These are phyloP conservation scores for Coemansia sp. DNA, from an alignment of 192 early-diverging fungal genomes.

Conservation along the genomic window DNA sequence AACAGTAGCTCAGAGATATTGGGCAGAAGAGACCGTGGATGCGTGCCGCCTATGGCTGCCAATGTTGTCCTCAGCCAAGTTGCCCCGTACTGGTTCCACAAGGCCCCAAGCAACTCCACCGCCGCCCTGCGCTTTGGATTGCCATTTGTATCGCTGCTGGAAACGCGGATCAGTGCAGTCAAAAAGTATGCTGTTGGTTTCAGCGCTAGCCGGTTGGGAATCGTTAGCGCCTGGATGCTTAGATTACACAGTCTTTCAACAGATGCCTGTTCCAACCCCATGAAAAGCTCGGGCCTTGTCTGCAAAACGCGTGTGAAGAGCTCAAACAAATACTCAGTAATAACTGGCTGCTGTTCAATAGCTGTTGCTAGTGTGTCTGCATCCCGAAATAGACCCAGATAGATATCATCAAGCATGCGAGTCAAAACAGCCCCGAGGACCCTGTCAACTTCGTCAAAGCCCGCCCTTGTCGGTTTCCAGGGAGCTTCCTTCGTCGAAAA, in stretches of 20 bases:
- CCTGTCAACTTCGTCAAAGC: conserved; percentile 15
- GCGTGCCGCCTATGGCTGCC: conserved; percentile 43
- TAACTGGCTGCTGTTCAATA: conserved; percentile 48
- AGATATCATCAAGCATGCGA: conserved; percentile 31
- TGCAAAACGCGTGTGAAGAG: conserved; percentile 39
- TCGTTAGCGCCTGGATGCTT: conserved; percentile 39
- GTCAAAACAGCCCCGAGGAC: conserved; percentile 33
- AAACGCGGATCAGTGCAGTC: conserved; percentile 34
- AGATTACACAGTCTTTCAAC: conserved; percentile 34
- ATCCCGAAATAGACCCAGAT: conserved; percentile 27
- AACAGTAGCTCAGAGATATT: conserved; percentile 47
- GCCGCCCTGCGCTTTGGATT: neutral
- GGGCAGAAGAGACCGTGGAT: conserved; percentile 50
- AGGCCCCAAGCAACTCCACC: conserved; percentile 12
- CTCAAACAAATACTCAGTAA: conserved; percentile 39
- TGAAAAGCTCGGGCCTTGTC: conserved; percentile 25
- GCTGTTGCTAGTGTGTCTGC: conserved; percentile 19
- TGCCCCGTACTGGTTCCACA: conserved; percentile 36
- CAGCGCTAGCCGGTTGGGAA: conserved; percentile 48
- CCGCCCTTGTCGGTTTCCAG: conserved; percentile 22
- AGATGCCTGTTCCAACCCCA: conserved; percentile 1
- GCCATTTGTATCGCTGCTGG: conserved; percentile 5
- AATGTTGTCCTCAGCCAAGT: conserved; percentile 44
- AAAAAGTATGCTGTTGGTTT: conserved; percentile 40
- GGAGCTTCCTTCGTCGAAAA: neutral